Evolutionary conservation across 2,329 filamentous ascomycete genomes (phyloP).

Genomic region (Cryphonectria japonica): DNA sequence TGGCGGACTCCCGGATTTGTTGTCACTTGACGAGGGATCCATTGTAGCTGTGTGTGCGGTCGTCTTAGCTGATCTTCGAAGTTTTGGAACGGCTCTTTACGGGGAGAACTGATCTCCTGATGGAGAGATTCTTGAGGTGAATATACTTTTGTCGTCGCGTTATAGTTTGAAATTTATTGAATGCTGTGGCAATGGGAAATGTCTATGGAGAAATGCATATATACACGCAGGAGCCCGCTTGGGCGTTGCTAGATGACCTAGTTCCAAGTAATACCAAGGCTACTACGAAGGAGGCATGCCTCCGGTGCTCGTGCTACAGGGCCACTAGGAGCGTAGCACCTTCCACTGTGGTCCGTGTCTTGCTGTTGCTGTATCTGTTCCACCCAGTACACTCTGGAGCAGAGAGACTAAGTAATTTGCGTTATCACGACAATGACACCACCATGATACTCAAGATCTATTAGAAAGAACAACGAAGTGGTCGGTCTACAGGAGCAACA

Average conservation of each 20-base stretch:
- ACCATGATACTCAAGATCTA: too few relatives aligned
- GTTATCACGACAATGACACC: background rate
- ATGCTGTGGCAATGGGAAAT: slow-evolving; percentile 19
- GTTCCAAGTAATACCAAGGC: slow-evolving; percentile 17
- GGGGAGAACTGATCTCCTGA: background rate
- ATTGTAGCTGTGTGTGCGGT: background rate
- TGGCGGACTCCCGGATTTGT: background rate
- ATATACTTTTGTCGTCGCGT: background rate
- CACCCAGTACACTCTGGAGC: background rate
- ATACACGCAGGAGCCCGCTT: background rate
- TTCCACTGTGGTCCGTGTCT: slow-evolving; percentile 19
- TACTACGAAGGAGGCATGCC: background rate
- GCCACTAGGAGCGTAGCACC: slow-evolving; percentile 17
- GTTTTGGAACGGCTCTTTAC: background rate
- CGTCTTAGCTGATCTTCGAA: background rate
- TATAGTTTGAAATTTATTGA: background rate
- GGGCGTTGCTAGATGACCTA: slow-evolving; percentile 16
- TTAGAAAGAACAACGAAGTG: background rate
- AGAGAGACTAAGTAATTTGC: too few relatives aligned
- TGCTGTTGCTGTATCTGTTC: slow-evolving; percentile 4
- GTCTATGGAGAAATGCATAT: background rate
- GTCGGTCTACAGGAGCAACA: background rate
- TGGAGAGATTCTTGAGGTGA: background rate
- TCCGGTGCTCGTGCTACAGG: slow-evolving; percentile 2
- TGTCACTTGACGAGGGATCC: background rate